Evolutionary conservation across 164 flowering plant genomes (phyloP), one percentile per base, ranked within the genome.

Genomic region (Piper betle): DNA sequence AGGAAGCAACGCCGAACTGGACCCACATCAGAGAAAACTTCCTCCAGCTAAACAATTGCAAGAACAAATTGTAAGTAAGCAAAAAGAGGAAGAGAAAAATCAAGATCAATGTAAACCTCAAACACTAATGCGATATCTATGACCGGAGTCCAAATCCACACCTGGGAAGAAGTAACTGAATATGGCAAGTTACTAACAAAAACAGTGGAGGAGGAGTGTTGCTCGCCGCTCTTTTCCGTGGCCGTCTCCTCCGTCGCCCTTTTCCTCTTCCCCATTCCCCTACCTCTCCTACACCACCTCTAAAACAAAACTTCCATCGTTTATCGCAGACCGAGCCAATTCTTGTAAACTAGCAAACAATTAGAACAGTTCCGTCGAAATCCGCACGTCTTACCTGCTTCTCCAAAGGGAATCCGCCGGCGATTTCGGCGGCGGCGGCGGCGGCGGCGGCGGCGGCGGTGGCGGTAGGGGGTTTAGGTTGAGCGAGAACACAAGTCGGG

Each of bases 1-100:
- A 89, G 75, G 72, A 92, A 92, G 75, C 90, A 87, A 16, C 96
- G 78, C 62, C 96, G 75, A 16, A 92, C 74, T 0, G 98, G 98
- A 53, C 98, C 98, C 8, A 89, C 88, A 55, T 89, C 96, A 58
- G 96, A 74, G 66, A 92, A 92, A 9, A 81, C 60, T 60, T 86
- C 96, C 70, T 89, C 96, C 3, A 92, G 78, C 89, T 88, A n/a
- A 13, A 60, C 8, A 5, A 17, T 61, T 53, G n/a, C 16, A 40
- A 11, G 4, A 11, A 4, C 13, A 40, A 0, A 19, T 33, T 13
- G 10, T 7, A 18, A 15, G 17, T 18, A 58, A 50, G 56, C 42
- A 25, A 20, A 12, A 18, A 55, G 13, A 17, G 3, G 0, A 55
- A 19, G 2, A 16, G 3, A 13, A 3, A 5, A 37, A 42, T 39